A percentile compares a stretch with the other conserved stretches of the same genome.
Evolutionary conservation across 768 basidiomycete species (phyloP).

Genomic region (Trametes sanguinea): DNA sequence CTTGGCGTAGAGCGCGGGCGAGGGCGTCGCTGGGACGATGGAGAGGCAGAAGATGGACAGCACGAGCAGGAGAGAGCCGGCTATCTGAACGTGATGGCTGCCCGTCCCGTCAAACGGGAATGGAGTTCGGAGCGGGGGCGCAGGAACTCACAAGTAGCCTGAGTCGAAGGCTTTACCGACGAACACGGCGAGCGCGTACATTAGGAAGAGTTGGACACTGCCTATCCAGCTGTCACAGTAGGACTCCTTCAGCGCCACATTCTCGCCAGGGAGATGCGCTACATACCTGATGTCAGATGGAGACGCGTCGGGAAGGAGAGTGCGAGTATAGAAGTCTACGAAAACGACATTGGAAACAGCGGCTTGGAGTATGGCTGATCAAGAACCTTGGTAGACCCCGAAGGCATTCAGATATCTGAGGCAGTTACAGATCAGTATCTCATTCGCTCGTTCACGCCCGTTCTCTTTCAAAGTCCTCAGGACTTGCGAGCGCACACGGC

Average conservation of each 20-base stretch:
- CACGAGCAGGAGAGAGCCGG: too few species aligned
- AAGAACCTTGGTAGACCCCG: conserved; percentile 32
- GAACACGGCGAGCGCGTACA: conserved; percentile 25
- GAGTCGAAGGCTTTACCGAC: too few species aligned
- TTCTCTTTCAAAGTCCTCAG: too few species aligned
- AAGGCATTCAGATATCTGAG: conserved; percentile 29
- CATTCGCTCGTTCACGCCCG: background rate
- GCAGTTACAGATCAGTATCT: background rate
- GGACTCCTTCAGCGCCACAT: background rate
- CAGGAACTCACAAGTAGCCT: too few species aligned
- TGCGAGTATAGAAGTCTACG: conserved; percentile 24
- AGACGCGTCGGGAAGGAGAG: conserved; percentile 22
- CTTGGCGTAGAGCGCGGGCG: too few species aligned
- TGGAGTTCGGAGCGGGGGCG: too few species aligned
- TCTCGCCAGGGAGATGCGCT: background rate
- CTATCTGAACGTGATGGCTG: too few species aligned
- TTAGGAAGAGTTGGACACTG: conserved; percentile 29
- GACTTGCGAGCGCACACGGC: too few species aligned
- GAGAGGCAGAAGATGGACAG: too few species aligned
- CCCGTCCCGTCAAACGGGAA: too few species aligned
- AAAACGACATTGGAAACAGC: background rate
- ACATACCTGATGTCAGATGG: conserved; percentile 26
- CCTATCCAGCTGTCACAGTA: conserved; percentile 29
- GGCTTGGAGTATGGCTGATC: background rate
- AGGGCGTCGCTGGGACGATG: too few species aligned